phyloP scores from a whole-genome alignment of 495 filamentous ascomycete species.

The Talaromyces ruber region DNA sequence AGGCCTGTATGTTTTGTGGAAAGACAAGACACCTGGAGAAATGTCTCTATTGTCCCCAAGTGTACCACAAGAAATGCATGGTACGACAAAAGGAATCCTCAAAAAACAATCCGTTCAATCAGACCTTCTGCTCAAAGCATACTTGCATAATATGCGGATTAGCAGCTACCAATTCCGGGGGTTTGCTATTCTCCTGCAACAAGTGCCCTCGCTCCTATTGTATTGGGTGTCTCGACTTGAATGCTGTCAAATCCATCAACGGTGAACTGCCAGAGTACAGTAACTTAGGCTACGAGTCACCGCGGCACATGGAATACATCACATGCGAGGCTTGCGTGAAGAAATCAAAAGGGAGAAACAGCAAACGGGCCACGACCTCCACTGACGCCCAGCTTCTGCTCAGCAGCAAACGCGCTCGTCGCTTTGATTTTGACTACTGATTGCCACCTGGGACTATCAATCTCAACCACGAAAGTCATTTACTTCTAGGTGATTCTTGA shows the following conservation, averaged over 20 bases:
- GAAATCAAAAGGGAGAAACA: background rate
- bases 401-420: background rate
- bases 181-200: constrained; percentile 51
- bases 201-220: constrained; percentile 51
- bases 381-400: background rate
- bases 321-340: constrained; percentile 31
- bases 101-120: constrained; percentile 23
- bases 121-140: constrained; percentile 51
- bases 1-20: constrained; percentile 50
- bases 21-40: constrained; percentile 34
- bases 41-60: constrained; percentile 48
- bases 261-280: constrained; percentile 43
- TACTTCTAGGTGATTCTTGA: background rate
- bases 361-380: background rate
- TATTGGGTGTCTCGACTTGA: constrained; percentile 54
- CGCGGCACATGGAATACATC: constrained; percentile 41
- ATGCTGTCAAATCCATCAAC: constrained; percentile 40
- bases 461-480: background rate
- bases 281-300: constrained; percentile 32
- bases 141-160: constrained; percentile 45
- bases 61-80: constrained; percentile 48
- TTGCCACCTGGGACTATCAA: background rate
- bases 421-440: background rate
- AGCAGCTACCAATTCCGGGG: constrained; percentile 47
- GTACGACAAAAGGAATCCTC: constrained; percentile 10